Evolutionary conservation across 1,284 basidiomycete genomes (phyloP).

Genomic region (Neotropicomus parvogracilis): DNA sequence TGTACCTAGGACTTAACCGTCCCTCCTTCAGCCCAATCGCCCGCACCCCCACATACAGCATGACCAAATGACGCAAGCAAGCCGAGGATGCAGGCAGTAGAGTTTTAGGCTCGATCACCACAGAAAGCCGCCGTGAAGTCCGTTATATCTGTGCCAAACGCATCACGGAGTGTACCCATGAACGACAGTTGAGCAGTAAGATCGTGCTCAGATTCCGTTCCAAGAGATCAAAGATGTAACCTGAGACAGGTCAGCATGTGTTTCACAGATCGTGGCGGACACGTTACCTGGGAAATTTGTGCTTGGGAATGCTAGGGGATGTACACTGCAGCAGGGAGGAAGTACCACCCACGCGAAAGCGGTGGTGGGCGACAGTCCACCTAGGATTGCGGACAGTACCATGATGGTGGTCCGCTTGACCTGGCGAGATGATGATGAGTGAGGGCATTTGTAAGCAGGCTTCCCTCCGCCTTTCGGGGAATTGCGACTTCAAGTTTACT

Average conservation of each 20-base stretch:
- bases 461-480: neutral
- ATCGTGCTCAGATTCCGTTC: slow-evolving; percentile 43
- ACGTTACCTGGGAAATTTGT: slow-evolving; percentile 29
- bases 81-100: slow-evolving; percentile 1
- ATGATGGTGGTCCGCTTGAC: slow-evolving; percentile 1
- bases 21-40: no score
- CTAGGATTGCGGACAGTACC: slow-evolving; percentile 21
- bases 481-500: no score
- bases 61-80: neutral
- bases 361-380: slow-evolving; percentile 20
- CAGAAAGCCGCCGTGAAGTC: slow-evolving; percentile 42
- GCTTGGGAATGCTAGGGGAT: slow-evolving; percentile 8
- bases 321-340: slow-evolving; percentile 10
- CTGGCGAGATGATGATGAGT: neutral
- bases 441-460: slow-evolving; percentile 14
- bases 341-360: slow-evolving; percentile 8
- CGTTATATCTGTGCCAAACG: slow-evolving; percentile 65
- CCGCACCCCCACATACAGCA: no score
- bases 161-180: slow-evolving; percentile 62
- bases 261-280: neutral
- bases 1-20: no score
- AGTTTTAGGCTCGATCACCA: neutral
- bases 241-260: slow-evolving; percentile 28
- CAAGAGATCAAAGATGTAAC: slow-evolving; percentile 56
- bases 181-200: slow-evolving; percentile 56